Conservation (phyloP, 345 rosid species). For the Clarkia xantiana region DNA sequence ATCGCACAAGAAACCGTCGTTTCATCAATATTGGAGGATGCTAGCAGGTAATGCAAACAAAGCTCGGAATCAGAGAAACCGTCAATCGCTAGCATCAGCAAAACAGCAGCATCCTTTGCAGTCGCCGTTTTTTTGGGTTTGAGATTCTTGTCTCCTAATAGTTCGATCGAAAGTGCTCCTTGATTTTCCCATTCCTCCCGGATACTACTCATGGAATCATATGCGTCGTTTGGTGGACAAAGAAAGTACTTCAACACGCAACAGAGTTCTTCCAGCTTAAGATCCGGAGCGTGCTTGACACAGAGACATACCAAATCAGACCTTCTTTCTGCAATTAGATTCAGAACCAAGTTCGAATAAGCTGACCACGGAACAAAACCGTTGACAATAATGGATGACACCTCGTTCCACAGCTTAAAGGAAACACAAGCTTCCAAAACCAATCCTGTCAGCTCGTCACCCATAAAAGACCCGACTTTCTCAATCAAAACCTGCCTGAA, state of each 20-base stretch:
- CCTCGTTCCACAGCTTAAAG: too few relatives aligned
- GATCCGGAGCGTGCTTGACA: conserved; percentile 48
- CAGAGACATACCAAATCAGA: conserved; percentile 56
- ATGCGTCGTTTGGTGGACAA: conserved; percentile 53
- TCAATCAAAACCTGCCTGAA: conserved; percentile 26
- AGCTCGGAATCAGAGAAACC: conserved; percentile 57
- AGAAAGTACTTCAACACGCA: conserved; percentile 64
- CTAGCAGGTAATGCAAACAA: conserved; percentile 64
- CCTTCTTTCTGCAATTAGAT: conserved; percentile 40
- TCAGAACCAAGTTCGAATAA: conserved; percentile 32
- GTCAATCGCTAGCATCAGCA: conserved; percentile 79
- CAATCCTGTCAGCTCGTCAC: conserved; percentile 41
- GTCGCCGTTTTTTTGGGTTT: conserved; percentile 13
- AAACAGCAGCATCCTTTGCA: conserved; percentile 59
- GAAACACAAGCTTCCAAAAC: conserved; percentile 61
- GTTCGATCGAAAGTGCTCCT: conserved; percentile 37
- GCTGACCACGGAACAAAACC: conserved; percentile 34
- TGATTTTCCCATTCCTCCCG: conserved; percentile 66
- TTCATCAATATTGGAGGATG: conserved; percentile 41
- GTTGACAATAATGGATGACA: conserved; percentile 23
- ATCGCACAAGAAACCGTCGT: conserved; percentile 45
- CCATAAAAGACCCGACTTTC: conserved; percentile 36
- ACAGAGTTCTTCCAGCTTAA: conserved; percentile 43
- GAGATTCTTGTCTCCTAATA: neutral
- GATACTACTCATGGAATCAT: conserved; percentile 34